Evolutionary conservation across 2,329 filamentous ascomycete genomes (phyloP), one percentile per base, ranked within the genome.

Genomic region (Paecilomyces niveus): DNA sequence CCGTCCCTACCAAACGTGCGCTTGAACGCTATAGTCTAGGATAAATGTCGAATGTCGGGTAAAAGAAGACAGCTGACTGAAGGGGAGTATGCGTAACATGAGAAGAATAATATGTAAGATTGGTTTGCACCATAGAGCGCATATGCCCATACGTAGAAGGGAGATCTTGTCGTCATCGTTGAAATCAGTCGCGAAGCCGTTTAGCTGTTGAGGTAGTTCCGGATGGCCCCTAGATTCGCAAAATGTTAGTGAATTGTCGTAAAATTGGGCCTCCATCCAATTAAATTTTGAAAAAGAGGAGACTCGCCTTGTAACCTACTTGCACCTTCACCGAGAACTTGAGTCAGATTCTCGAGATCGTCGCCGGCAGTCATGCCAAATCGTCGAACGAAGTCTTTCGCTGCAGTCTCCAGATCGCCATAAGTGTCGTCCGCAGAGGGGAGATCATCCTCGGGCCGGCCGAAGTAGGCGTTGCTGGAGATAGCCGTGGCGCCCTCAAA

Each of bases 391-490:
- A 97, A 96, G 75, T 99, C 94, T 79, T 94, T 96, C 60, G 94
- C 94, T 0, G 92, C 92, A n/a, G 80, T 83, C 77, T 99, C 94
- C 59, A 99, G 79, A 69, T 97, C 92, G 53, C 92, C 92, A 64
- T 96, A 97, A 53, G 84, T 80, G 24, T 90, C 90, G 62, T 92
- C 90, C 9, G 76, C 80, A 1, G 75, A 72, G 58, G 80, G 80
- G 32, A 83, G 78, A 65, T 95, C 89, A 24, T 92, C 89, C 71
- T 99, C 94, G 2, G 91, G 88, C 55, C 93, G 89, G 61, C 94
- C 94, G 74, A 99, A 99, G 82, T 97, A 99, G 57, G 91, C 91
- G 74, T 97, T 99, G 59, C 90, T 96, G 6, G 92, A 97, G 74
- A 99, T 99, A 64, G 92, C 80, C 1, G 87, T 88, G 10, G 94